Conservation (phyloP, 176 grass and related monocot species). For the Aegilops sharonensis region DNA sequence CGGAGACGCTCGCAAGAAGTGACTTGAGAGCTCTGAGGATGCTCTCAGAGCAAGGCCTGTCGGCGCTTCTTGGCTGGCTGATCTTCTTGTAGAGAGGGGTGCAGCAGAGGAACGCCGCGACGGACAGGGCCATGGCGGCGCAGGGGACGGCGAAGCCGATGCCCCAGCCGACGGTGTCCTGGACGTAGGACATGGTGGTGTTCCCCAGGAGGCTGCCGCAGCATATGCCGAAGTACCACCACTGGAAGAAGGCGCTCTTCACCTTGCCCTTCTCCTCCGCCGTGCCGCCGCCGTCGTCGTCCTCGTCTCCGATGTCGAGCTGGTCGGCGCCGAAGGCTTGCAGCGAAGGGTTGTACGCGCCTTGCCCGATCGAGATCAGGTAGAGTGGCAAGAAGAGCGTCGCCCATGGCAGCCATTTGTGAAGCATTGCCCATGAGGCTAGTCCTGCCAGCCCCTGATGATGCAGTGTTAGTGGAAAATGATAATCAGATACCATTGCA, state of each 20-base stretch:
- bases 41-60: conserved; percentile 3
- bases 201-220: conserved; percentile 85
- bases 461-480: background rate
- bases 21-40: conserved; percentile 47
- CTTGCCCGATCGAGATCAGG: conserved; percentile 81
- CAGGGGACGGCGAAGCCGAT: conserved; percentile 81
- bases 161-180: conserved; percentile 78
- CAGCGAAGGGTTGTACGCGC: conserved; percentile 74
- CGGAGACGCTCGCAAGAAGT: background rate
- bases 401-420: conserved; percentile 57
- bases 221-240: conserved; percentile 98
- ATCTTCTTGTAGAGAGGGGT: conserved; percentile 55
- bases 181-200: conserved; percentile 74
- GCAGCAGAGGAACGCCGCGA: conserved; percentile 59
- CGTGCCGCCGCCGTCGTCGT: background rate
- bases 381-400: conserved; percentile 85
- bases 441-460: conserved; percentile 59
- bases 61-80: conserved; percentile 14
- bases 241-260: conserved; percentile 88
- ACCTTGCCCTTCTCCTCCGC: conserved; percentile 52
- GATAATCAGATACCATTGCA: background rate
- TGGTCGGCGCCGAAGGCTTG: conserved; percentile 95
- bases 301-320: conserved; percentile 51
- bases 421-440: conserved; percentile 65
- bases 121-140: conserved; percentile 61